Conservation (phyloP, 2,329 filamentous ascomycete species). For the Aspergillus carbonarius region DNA sequence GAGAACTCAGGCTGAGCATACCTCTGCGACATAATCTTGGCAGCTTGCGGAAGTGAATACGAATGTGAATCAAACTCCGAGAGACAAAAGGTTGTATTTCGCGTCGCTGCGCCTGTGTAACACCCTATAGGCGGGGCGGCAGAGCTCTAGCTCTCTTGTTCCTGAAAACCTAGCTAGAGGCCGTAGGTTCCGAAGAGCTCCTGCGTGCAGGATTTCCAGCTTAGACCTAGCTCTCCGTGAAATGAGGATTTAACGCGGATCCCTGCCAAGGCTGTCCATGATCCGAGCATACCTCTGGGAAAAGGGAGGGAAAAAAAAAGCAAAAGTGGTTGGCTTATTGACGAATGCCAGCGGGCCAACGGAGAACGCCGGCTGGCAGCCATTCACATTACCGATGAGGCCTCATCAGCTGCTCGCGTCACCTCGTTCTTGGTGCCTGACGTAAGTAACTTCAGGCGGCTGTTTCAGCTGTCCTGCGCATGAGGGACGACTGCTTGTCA, state of each 20-base stretch:
- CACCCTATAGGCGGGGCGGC: neutral
- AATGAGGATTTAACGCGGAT: neutral
- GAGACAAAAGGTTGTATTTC: neutral
- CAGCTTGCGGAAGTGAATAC: neutral
- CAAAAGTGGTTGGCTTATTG: neutral
- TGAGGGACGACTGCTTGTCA: neutral
- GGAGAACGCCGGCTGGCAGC: neutral
- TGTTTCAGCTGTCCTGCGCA: constrained; percentile 10
- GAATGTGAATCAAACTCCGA: neutral
- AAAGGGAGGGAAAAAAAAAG: neutral
- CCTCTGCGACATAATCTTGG: neutral
- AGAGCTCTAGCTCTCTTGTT: neutral
- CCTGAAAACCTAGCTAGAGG: neutral
- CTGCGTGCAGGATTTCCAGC: neutral
- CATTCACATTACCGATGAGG: neutral
- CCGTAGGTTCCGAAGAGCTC: neutral
- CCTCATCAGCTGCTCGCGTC: constrained; percentile 17
- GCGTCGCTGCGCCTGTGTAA: neutral
- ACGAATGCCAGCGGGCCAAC: neutral
- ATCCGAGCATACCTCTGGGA: neutral
- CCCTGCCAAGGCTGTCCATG: neutral
- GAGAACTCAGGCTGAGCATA: neutral
- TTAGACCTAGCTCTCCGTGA: neutral
- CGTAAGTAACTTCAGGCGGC: constrained; percentile 3
- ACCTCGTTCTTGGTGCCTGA: constrained; percentile 11